Evolutionary conservation across 2,329 filamentous ascomycete genomes (phyloP), one percentile per base, ranked within the genome.

Genomic region (Hypocrella siamensis): DNA sequence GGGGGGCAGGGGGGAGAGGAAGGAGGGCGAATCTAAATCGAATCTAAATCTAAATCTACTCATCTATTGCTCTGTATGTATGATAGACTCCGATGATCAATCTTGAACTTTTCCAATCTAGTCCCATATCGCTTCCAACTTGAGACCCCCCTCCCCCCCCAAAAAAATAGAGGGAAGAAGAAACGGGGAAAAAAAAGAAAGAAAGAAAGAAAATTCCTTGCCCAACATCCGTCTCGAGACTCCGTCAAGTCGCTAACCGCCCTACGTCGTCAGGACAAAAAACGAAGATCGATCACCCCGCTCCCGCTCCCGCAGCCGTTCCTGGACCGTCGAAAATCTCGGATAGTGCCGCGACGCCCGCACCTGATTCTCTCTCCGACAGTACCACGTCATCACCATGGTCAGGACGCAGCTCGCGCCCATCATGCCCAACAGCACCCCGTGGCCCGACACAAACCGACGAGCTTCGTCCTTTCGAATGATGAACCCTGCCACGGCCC

Each of bases 381-480:
- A 61, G 51, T 72, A 75, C 18, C 60, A 46, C 15, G 65, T 68
- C 70, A 76, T 75, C 42, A 65, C 53, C 28, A 60, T 46, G 27
- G 59, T 65, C 10, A 75, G 53, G 30, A 58, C 35, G 35, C 62
- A 56, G 14, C 61, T 60, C 59, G 72, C 65, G 39, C 54, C 60
- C 2, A 72, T 68, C 38, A 75, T 54, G 4, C 56, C 57, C 24
- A 76, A 47, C 3, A 71, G 72, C 6, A 70, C 59, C 1, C 66
- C 66, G 43, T 79, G 73, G 7, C 73, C 74, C 19, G 60, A 58
- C 30, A 69, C 52, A 46, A 70, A 77, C 21, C 67, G 57, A 3
- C 68, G 68, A 1, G 52, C 61, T 21, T 72, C 65, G 18, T 44
- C 38, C 37, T 43, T 41, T 35, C 45, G 49, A 42, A 51, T 49